Evolutionary conservation across 1,139 yeast species (phyloP), one percentile per base, ranked within the genome.

Genomic region (Debaryomyces udenii): DNA sequence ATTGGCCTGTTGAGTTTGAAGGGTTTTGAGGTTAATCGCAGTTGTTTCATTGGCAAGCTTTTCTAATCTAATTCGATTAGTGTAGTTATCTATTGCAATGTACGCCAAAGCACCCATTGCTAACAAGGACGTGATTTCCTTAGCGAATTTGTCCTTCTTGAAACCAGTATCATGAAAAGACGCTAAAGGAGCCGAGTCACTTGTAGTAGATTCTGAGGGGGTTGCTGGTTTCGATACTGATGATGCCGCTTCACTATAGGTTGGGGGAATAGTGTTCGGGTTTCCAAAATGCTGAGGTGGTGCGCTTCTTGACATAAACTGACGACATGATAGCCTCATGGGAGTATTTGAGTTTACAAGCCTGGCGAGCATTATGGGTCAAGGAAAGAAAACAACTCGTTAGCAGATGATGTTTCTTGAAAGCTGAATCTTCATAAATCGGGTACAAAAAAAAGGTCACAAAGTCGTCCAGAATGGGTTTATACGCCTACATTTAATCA

Each of bases 11-110:
- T 72, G 77, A 14, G 67, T 55, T 46, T 57, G 81, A 51, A 61
- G 64, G 15, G 65, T 71, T 51, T 66, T 76, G 50, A 66, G 59
- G 60, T 65, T 75, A 49, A 62, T 68, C 37, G 69, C 73, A 9
- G 59, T 67, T 33, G 64, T 63, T 53, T 61, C 81, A 47, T 56
- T 66, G 48, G 50, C 66, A 31, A 62, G 56, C 40, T 69, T 64
- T 42, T 78, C 82, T 23, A 76, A 48, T 41, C 59, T 61, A 14
- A 70, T 53, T 33, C 82, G 61, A 26, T 65, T 65, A 18, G 64
- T 53, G 53, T 78, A 78, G 50, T 75, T 78, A 51, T 79, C 83
- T 5, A 78, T 49, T 1, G 83, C 81, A 35, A 79, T 61, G 50
- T 74, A 79, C 0, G 77, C 66, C 32, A 72, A 55, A 2, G 68